Conservation (phyloP, 768 basidiomycete genomes). For the Kwoniella botswanensis region DNA sequence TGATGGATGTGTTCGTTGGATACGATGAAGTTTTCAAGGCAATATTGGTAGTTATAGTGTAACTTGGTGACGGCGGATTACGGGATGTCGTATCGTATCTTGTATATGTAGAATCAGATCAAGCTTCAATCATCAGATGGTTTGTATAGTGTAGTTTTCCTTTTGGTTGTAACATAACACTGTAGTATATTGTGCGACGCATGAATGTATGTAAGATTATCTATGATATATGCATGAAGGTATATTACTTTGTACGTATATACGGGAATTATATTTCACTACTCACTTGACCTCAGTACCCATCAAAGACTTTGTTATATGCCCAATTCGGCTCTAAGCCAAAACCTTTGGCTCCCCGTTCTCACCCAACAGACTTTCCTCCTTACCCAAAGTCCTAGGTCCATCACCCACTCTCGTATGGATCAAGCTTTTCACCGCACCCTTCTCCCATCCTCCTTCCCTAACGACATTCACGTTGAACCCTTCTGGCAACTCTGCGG, state of each 20-base stretch:
- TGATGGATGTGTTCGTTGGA: background rate
- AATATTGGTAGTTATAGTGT: no score
- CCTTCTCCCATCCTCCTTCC: constrained; percentile 66
- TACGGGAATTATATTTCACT: background rate
- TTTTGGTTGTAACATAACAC: background rate
- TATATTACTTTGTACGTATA: background rate
- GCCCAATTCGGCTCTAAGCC: constrained; percentile 23
- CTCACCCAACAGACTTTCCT: constrained; percentile 70
- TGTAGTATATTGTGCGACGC: background rate
- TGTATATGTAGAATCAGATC: no score
- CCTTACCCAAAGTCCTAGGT: constrained; percentile 68
- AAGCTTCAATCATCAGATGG: no score
- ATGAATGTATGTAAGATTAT: background rate
- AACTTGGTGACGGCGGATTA: no score
- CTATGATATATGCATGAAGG: constrained; percentile 4
- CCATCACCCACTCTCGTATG: constrained; percentile 93
- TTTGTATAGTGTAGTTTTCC: no score
- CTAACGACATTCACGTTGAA: constrained; percentile 81
- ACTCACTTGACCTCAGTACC: background rate
- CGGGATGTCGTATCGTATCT: no score
- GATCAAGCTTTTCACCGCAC: constrained; percentile 85
- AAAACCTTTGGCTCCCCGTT: constrained; percentile 70
- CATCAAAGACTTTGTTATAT: background rate
- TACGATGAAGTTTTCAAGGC: no score
- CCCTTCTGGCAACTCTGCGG: constrained; percentile 63